Percentiles rank a stretch among this genome's conserved stretches.
phyloP scores from a whole-genome alignment of 495 filamentous ascomycete species.

The Podospora conica region DNA sequence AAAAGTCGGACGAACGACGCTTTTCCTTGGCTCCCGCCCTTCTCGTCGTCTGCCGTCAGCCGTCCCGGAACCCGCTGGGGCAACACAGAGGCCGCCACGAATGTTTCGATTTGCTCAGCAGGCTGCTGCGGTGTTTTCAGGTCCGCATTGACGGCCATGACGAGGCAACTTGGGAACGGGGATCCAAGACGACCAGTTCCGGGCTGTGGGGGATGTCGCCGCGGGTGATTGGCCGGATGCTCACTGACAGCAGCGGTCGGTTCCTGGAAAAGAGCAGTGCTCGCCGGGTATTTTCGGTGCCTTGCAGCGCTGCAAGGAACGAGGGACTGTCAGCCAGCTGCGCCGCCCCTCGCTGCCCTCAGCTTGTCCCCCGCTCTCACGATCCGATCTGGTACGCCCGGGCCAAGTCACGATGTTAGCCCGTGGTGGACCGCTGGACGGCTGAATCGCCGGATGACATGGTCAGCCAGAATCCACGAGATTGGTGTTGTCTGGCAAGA shows the following conservation, averaged over 20 bases:
- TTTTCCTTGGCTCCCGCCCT: background rate
- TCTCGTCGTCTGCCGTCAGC: background rate
- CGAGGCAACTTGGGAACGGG: conserved; percentile 1
- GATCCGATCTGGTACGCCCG: background rate
- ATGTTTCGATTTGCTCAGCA: conserved; percentile 3
- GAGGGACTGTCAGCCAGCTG: no score
- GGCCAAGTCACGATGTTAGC: background rate
- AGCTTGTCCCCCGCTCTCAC: background rate
- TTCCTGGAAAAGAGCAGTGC: conserved; percentile 13
- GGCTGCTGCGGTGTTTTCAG: background rate
- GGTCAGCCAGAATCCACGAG: background rate
- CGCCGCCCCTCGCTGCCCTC: no score
- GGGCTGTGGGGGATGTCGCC: background rate
- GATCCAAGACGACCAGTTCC: conserved; percentile 4
- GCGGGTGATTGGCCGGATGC: conserved; percentile 4
- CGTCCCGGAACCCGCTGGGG: background rate
- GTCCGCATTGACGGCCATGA: conserved; percentile 7
- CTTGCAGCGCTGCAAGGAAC: conserved; percentile 19
- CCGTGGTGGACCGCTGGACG: background rate
- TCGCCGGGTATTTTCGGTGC: conserved; percentile 11
- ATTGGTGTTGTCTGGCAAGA: background rate
- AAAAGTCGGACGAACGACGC: conserved; percentile 2
- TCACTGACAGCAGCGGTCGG: conserved; percentile 2
- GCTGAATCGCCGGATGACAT: background rate
- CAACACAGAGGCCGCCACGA: conserved; percentile 14